Conservation (phyloP, 148 eudicot species). For the Chenopodium berlandieri region DNA sequence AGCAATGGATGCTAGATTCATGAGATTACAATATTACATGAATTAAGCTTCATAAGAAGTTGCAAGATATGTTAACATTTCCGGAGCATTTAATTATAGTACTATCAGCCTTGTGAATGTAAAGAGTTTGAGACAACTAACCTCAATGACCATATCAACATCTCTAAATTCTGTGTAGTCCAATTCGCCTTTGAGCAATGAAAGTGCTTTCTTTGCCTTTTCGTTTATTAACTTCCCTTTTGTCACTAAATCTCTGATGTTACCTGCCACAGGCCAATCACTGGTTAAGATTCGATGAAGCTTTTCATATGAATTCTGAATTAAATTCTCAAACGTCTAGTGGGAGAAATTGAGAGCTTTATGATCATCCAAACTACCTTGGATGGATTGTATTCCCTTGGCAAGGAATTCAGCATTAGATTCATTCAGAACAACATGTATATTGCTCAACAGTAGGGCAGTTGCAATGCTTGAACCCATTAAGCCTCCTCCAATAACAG, state of each 20-base stretch:
- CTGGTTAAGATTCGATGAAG: neutral
- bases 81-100: too few species aligned
- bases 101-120: neutral
- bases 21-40: too few species aligned
- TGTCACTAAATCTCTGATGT: conserved; percentile 62
- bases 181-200: conserved; percentile 74
- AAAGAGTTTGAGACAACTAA: conserved; percentile 22
- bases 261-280: conserved; percentile 48
- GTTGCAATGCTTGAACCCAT: conserved; percentile 99
- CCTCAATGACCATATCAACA: conserved; percentile 97
- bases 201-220: conserved; percentile 77
- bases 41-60: too few species aligned
- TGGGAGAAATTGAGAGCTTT: neutral
- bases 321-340: neutral
- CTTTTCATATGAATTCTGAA: neutral
- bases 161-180: conserved; percentile 82
- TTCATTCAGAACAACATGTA: conserved; percentile 76
- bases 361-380: conserved; percentile 41
- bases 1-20: too few species aligned
- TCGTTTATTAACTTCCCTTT: conserved; percentile 67
- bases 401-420: conserved; percentile 72
- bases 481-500: conserved; percentile 93
- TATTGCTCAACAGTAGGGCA: conserved; percentile 70
- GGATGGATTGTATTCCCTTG: conserved; percentile 68
- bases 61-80: too few species aligned